phyloP scores from a whole-genome alignment of 2,329 filamentous ascomycete species.

The Fusarium sacchari region DNA sequence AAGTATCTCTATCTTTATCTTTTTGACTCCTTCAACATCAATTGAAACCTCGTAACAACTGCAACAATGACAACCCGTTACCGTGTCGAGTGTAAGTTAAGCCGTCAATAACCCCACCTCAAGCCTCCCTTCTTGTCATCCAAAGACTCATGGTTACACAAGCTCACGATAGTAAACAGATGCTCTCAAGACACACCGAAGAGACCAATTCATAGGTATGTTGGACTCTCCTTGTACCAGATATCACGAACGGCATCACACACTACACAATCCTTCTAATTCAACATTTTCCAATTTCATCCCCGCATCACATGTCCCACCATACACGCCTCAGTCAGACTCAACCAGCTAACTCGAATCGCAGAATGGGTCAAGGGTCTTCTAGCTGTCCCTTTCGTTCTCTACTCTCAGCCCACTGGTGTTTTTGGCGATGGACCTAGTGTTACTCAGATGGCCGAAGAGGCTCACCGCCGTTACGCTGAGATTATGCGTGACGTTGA shows the following conservation, averaged over 20 bases:
- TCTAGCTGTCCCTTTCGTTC: constrained; percentile 92
- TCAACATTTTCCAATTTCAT: not conserved
- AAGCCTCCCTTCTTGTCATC: not conserved
- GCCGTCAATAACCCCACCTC: constrained; percentile 3
- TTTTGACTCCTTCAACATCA: not conserved
- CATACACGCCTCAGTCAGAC: not conserved
- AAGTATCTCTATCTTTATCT: not conserved
- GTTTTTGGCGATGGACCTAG: constrained; percentile 77
- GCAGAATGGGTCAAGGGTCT: constrained; percentile 96
- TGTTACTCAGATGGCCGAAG: constrained; percentile 77
- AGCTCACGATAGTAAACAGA: constrained; percentile 53
- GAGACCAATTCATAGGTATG: constrained; percentile 86
- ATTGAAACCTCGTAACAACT: not conserved
- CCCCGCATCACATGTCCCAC: constrained; percentile 6
- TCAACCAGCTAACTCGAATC: constrained; percentile 3
- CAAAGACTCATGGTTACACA: constrained; percentile 16
- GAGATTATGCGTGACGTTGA: constrained; percentile 97
- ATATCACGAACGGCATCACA: not conserved
- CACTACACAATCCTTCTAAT: not conserved
- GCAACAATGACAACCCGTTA: constrained; percentile 69
- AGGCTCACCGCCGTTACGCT: constrained; percentile 87
- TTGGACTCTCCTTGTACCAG: not conserved
- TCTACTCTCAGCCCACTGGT: constrained; percentile 93
- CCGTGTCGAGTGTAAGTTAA: constrained; percentile 74
- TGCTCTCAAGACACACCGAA: constrained; percentile 81